phyloP scores from a whole-genome alignment of 352 stramenopile species.

The Lagenidium giganteum region DNA sequence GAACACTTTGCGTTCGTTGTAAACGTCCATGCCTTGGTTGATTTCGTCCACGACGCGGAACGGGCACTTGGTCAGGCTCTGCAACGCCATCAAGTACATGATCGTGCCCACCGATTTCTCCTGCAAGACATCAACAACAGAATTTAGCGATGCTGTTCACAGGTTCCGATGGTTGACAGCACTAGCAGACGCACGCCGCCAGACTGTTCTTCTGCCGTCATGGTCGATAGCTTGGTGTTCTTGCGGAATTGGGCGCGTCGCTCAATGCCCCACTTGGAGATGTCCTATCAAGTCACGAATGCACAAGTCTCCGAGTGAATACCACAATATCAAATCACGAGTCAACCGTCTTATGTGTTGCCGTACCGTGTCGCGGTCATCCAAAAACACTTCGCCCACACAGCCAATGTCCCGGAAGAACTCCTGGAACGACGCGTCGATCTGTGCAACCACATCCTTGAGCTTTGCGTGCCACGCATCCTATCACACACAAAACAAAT shows the following conservation, averaged over 20 bases:
- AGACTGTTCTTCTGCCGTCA: constrained; percentile 85
- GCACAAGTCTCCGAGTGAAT: not conserved
- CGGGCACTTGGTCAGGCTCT: constrained; percentile 82
- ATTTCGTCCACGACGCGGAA: constrained; percentile 89
- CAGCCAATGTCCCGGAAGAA: constrained; percentile 86
- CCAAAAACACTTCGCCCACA: constrained; percentile 76
- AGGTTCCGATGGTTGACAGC: too few species aligned
- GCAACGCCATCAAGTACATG: constrained; percentile 89
- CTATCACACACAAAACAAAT: constrained; percentile 14
- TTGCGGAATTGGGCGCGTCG: constrained; percentile 83
- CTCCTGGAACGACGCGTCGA: constrained; percentile 77
- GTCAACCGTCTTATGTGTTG: too few species aligned
- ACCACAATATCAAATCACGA: constrained; percentile 1
- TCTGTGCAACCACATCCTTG: constrained; percentile 66
- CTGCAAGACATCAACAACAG: constrained; percentile 19
- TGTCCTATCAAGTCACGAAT: constrained; percentile 33
- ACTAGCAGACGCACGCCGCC: constrained; percentile 66
- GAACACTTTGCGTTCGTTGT: constrained; percentile 89
- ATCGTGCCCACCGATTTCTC: constrained; percentile 90
- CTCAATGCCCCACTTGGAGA: constrained; percentile 86
- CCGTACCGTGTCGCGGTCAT: constrained; percentile 63
- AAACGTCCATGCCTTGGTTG: constrained; percentile 88
- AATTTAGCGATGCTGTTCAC: constrained; percentile 1
- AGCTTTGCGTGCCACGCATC: constrained; percentile 64
- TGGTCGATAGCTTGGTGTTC: constrained; percentile 75